phyloP scores from a whole-genome alignment of 768 basidiomycete genomes.

The Suillus spraguei region DNA sequence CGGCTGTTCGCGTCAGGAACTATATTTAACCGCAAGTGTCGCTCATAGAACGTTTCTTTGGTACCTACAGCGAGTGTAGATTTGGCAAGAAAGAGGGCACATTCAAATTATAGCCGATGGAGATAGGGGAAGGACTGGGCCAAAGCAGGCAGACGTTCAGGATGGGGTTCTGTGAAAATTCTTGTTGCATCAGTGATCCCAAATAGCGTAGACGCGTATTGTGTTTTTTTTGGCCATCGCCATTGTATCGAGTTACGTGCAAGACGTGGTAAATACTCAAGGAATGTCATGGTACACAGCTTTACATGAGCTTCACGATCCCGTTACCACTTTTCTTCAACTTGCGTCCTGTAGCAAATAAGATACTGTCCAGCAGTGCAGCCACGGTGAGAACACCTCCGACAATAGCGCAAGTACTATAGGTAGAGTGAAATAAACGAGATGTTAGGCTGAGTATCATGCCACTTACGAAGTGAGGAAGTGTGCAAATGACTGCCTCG shows the following conservation, averaged over 20 bases:
- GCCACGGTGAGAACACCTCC: conserved; percentile 97
- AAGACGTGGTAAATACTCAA: conserved; percentile 21
- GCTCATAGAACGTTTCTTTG: conserved; percentile 21
- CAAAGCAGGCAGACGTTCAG: conserved; percentile 23
- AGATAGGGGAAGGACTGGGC: conserved; percentile 19
- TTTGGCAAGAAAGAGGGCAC: conserved; percentile 28
- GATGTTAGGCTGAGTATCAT: not conserved
- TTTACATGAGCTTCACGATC: conserved; percentile 34
- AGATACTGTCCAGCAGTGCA: conserved; percentile 80
- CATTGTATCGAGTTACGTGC: not conserved
- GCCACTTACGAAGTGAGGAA: conserved; percentile 92
- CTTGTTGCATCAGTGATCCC: conserved; percentile 23
- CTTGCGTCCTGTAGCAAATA: conserved; percentile 80
- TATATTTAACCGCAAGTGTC: not conserved
- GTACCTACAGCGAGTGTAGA: conserved; percentile 11
- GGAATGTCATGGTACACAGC: conserved; percentile 15
- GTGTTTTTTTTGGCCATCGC: not conserved
- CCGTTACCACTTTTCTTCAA: conserved; percentile 61
- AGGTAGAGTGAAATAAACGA: conserved; percentile 8
- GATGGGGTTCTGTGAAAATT: conserved; percentile 22
- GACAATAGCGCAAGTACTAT: conserved; percentile 94
- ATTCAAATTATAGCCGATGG: conserved; percentile 13
- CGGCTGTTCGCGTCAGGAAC: not conserved
- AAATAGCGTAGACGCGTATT: conserved; percentile 6
- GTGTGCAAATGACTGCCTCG: conserved; percentile 94